Base-by-base conservation (phyloP, 1,284 basidiomycete genomes). In the Puccinia triticina region DNA sequence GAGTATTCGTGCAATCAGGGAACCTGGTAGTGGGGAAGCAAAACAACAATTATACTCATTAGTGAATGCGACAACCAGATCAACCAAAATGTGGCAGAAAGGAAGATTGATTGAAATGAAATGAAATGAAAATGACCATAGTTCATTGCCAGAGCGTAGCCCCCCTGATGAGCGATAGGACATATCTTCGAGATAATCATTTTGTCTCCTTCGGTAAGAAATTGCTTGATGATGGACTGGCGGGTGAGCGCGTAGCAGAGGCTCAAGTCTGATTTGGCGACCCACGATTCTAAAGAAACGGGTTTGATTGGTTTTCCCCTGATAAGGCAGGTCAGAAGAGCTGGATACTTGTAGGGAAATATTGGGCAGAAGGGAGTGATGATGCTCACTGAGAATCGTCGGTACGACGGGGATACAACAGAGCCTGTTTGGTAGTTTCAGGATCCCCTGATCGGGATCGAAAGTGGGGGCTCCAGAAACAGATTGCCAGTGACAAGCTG, bases 151-250 rank as follows among this genome's bases (percentile, higher is more conserved):
- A 98, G 89, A 0, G 95, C 95, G 86, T 97, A 98, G 2, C 94
- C 95, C 14, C 94, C 95, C 87, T 97, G 95, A 86, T 95, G 93
- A 76, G 92, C 89, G 64, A 96, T 88, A 16, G 93, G 91, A 83
- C 93, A 94, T 84, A 94, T 91, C 84, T 90, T 91, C 0, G 93
- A 93, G 34, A 98, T 90, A 1, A 96, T 90, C 71, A 99, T 89
- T 85, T 97, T 95, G 87, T 99, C 97, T 14, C 94, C 95, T 86
- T 99, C 97, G 0, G 96, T 98, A 43, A 99, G 89, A 84, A 96
- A 90, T 86, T 99, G 96, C 87, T 99, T 99, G 85, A 98, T 89
- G 2, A 97, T 85, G 1, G 93, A 94, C 87, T 98, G 95, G 8
- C 89, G 89, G 5, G 93, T 94, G 90, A 98, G 94, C 0, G 92